A percentile compares a stretch with the other conserved stretches of the same genome.
These are phyloP conservation scores for Pueraria montana DNA, from an alignment of 306 rosid genomes.

Conservation along the genomic window DNA sequence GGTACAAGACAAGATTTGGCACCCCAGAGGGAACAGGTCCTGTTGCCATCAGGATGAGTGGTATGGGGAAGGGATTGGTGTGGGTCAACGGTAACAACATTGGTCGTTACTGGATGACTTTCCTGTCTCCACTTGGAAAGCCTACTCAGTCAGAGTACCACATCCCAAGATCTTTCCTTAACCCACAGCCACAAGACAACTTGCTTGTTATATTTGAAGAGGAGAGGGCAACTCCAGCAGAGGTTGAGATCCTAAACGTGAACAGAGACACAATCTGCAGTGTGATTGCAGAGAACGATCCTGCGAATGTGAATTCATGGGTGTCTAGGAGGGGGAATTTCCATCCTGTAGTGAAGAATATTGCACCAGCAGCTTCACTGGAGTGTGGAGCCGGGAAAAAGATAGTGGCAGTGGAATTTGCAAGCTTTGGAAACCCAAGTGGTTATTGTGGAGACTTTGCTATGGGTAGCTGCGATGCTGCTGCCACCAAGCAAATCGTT, in stretches of 20 bases:
- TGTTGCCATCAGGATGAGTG: slow-evolving; percentile 74
- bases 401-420: slow-evolving; percentile 67
- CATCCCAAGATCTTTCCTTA: slow-evolving; percentile 77
- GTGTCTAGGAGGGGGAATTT: slow-evolving; percentile 53
- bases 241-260: slow-evolving; percentile 65
- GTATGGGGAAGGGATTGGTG: slow-evolving; percentile 87
- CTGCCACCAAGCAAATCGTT: slow-evolving; percentile 49
- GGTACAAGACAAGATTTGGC: slow-evolving; percentile 81
- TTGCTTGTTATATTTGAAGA: slow-evolving; percentile 84
- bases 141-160: slow-evolving; percentile 87
- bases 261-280: slow-evolving; percentile 85
- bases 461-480: slow-evolving; percentile 61
- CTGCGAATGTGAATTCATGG: slow-evolving; percentile 72
- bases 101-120: slow-evolving; percentile 87
- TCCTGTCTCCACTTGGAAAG: slow-evolving; percentile 62
- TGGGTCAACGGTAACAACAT: slow-evolving; percentile 84
- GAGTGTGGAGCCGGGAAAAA: slow-evolving; percentile 57
- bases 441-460: slow-evolving; percentile 69
- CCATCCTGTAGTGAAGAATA: background rate
- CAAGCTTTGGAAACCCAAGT: slow-evolving; percentile 77
- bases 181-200: slow-evolving; percentile 56
- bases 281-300: slow-evolving; percentile 53
- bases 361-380: slow-evolving; percentile 53
- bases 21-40: slow-evolving; percentile 84
- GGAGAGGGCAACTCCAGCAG: slow-evolving; percentile 49